Evolutionary conservation across 1,284 basidiomycete species (phyloP).

Genomic region (Trametes hirsuta): DNA sequence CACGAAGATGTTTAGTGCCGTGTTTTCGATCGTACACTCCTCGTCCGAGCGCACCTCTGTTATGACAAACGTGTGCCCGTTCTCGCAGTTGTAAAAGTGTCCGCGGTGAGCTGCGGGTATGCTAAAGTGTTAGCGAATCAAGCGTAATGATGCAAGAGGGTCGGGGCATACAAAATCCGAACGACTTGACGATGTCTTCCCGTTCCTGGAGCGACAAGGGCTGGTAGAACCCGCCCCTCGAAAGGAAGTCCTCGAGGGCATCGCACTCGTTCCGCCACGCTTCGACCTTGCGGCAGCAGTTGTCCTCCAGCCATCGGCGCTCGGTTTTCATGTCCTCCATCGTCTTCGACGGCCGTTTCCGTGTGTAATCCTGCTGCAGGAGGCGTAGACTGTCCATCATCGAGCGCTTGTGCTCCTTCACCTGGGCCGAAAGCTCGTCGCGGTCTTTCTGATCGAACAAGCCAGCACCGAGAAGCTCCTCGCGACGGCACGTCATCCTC

Average conservation of each 20-base stretch:
- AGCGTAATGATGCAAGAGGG: neutral
- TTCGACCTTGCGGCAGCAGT: constrained; percentile 37
- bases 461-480: neutral
- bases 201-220: constrained; percentile 53
- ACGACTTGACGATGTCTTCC: constrained; percentile 48
- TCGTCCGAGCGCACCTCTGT: constrained; percentile 24
- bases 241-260: constrained; percentile 37
- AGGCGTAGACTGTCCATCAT: constrained; percentile 2
- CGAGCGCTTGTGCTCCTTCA: constrained; percentile 8
- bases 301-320: constrained; percentile 41
- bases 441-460: constrained; percentile 3
- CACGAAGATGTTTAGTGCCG: no score
- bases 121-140: neutral
- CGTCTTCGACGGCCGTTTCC: constrained; percentile 12
- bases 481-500: constrained; percentile 29
- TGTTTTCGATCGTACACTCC: no score
- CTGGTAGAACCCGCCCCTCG: constrained; percentile 41
- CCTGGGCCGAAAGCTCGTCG: constrained; percentile 23
- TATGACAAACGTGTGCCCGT: constrained; percentile 35
- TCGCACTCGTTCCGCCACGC: constrained; percentile 37
- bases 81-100: constrained; percentile 42
- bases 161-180: constrained; percentile 44
- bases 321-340: constrained; percentile 29
- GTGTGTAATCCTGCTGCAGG: constrained; percentile 15
- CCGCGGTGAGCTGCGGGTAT: constrained; percentile 44